A percentile compares a stretch with the other conserved stretches of the same genome.
Evolutionary conservation across 2,329 filamentous ascomycete genomes (phyloP).

Genomic region (Diaporthe vaccinii): DNA sequence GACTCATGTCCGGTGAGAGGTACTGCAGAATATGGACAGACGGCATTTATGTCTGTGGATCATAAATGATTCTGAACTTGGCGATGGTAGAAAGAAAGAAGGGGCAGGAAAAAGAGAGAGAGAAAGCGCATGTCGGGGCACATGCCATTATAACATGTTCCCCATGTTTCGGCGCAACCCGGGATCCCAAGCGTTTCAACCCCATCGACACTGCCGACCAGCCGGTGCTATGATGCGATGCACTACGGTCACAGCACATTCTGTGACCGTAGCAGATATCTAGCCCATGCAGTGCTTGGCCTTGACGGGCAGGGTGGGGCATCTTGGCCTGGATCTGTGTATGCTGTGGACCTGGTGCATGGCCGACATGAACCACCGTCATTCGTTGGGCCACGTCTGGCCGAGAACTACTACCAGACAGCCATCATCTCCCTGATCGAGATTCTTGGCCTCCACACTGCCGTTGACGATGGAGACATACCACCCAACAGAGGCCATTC

Average conservation of each 20-base stretch:
- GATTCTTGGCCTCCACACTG: neutral
- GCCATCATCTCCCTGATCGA: neutral
- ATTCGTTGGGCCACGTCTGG: neutral
- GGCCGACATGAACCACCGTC: neutral
- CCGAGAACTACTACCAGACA: neutral
- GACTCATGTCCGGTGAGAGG: neutral
- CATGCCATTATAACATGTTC: slow-evolving; percentile 10
- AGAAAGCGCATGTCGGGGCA: neutral
- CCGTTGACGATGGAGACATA: too few species aligned
- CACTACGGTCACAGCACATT: neutral
- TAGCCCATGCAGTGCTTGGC: slow-evolving; percentile 6
- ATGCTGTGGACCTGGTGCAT: neutral
- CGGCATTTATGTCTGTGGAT: neutral
- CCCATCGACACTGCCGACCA: slow-evolving; percentile 19
- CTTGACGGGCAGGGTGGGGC: neutral
- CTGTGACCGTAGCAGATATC: slow-evolving; percentile 7
- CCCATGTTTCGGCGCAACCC: slow-evolving; percentile 29
- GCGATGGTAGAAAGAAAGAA: neutral
- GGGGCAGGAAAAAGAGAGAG: neutral
- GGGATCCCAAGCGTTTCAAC: slow-evolving; percentile 26
- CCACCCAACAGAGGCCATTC: neutral
- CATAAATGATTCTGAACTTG: neutral
- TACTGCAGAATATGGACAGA: neutral
- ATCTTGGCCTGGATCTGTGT: neutral
- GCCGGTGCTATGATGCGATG: slow-evolving; percentile 16